Base-by-base conservation (phyloP, 2,329 filamentous ascomycete genomes). In the Pestalotiopsis sp. region DNA sequence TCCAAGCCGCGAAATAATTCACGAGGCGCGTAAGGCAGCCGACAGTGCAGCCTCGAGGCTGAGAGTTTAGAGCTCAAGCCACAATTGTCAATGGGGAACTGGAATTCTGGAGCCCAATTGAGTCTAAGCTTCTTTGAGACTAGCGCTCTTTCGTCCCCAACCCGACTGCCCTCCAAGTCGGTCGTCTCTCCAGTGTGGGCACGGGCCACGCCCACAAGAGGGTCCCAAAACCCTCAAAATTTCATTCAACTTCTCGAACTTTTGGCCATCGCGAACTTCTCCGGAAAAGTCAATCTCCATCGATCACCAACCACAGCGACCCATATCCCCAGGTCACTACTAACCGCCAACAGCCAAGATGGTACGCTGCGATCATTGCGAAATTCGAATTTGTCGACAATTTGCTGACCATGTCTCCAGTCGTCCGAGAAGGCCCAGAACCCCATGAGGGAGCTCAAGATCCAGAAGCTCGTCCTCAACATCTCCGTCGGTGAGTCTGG, bases 401-500 rank as follows among this genome's bases (percentile, higher is more conserved):
- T 81, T 78, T 72, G 58, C 75, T 79, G 73, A 81, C 72, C 61
- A 67, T 59, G 61, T 69, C 82, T 84, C 79, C 80, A 89, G 85
- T 88, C 92, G 85, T 59, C 57, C 57, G 93, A 95, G 84, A 98
- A 98, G 91, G 84, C 89, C 84, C 88, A 89, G 85, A 99, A 99
- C 91, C 95, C 96, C 89, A 99, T 99, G 96, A 94, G 95, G 89
- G 95, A 99, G 89, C 94, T 98, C 84, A 94, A 94, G 70, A 83
- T 90, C 75, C 87, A 95, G 83, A 87, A 90, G 74, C 87, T 97
- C 70, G 89, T 94, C 67, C 87, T 94, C 73, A 89, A 94, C 82
- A 93, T 92, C 59, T 98, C 94, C 79, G 96, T 99, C 81, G 96
- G 96, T 88, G 96, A 99, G 90, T 98, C 95, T 92, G 96, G 96